Conservation (phyloP, 179 eudicot species). For the Patellifolia procumbens region DNA sequence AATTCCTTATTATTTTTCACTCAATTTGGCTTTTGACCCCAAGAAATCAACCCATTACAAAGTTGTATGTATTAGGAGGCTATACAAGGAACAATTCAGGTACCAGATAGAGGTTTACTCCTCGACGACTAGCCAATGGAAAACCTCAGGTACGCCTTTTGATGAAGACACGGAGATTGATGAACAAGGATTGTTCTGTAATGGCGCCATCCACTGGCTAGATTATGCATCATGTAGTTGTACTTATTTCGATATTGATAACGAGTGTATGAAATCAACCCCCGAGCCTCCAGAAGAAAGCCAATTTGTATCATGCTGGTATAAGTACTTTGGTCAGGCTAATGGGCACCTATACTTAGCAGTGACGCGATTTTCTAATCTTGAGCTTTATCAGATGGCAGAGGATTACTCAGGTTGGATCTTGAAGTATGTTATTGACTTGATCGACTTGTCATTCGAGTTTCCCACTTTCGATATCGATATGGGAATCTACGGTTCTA, state of each 20-base stretch:
- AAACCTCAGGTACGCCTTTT: conserved; percentile 15
- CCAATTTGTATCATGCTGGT: not conserved
- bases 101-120: conserved; percentile 22
- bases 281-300: conserved; percentile 19
- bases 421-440: conserved; percentile 15
- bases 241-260: conserved; percentile 20
- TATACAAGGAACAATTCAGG: conserved; percentile 6
- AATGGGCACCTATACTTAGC: conserved; percentile 22
- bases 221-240: conserved; percentile 8
- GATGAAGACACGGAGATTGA: conserved; percentile 14
- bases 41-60: conserved; percentile 10
- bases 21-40: conserved; percentile 27
- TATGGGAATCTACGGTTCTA: conserved; percentile 26
- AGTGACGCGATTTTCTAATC: conserved; percentile 14
- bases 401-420: conserved; percentile 31
- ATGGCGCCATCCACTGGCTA: conserved; percentile 27
- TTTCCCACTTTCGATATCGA: conserved; percentile 12
- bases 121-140: conserved; percentile 22
- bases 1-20: not conserved
- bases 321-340: conserved; percentile 21
- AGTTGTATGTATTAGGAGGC: conserved; percentile 21
- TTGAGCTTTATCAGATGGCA: conserved; percentile 17
- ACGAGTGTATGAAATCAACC: conserved; percentile 11
- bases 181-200: conserved; percentile 26
- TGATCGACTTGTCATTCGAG: conserved; percentile 10